Percentiles rank a stretch among this genome's conserved stretches.
Evolutionary conservation across 192 early-diverging fungal genomes (phyloP).

Genomic region (Podila epigama): DNA sequence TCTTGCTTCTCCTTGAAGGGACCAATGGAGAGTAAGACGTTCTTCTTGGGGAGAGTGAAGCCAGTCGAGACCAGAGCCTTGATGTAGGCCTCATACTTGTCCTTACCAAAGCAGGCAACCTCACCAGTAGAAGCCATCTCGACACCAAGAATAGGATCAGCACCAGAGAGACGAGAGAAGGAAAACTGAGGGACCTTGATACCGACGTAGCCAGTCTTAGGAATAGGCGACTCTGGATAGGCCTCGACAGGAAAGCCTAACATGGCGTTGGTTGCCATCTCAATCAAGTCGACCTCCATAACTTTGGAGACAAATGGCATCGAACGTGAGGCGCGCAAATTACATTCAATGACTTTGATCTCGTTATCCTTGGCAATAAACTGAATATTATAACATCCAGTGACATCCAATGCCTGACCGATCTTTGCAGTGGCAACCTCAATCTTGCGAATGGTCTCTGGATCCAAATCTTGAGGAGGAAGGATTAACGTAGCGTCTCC

Average conservation of each 20-base stretch:
- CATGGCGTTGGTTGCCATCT: slow-evolving; percentile 97
- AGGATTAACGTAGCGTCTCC: slow-evolving; percentile 96
- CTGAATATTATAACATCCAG: slow-evolving; percentile 99
- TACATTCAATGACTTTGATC: slow-evolving; percentile 99
- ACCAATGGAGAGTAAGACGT: slow-evolving; percentile 95
- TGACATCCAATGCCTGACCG: slow-evolving; percentile 91
- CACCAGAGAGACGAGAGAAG: slow-evolving; percentile 93
- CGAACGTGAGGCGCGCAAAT: slow-evolving; percentile 94
- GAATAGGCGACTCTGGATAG: slow-evolving; percentile 76
- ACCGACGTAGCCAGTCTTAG: slow-evolving; percentile 84
- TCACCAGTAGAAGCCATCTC: slow-evolving; percentile 99
- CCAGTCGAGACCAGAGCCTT: slow-evolving; percentile 95
- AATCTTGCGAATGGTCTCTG: slow-evolving; percentile 93
- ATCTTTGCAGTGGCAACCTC: slow-evolving; percentile 92
- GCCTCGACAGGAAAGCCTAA: slow-evolving; percentile 79
- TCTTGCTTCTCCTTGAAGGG: slow-evolving; percentile 99
- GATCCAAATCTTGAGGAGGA: slow-evolving; percentile 95
- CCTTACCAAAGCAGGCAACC: slow-evolving; percentile 96
- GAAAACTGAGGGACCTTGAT: slow-evolving; percentile 99
- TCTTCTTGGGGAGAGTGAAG: slow-evolving; percentile 93
- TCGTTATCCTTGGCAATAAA: slow-evolving; percentile 99
- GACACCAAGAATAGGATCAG: slow-evolving; percentile 97
- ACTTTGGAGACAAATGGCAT: slow-evolving; percentile 99
- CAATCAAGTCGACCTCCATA: slow-evolving; percentile 91
- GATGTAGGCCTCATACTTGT: slow-evolving; percentile 98